Base-by-base conservation (phyloP, 345 rosid species). In the Bruguiera parviflora region DNA sequence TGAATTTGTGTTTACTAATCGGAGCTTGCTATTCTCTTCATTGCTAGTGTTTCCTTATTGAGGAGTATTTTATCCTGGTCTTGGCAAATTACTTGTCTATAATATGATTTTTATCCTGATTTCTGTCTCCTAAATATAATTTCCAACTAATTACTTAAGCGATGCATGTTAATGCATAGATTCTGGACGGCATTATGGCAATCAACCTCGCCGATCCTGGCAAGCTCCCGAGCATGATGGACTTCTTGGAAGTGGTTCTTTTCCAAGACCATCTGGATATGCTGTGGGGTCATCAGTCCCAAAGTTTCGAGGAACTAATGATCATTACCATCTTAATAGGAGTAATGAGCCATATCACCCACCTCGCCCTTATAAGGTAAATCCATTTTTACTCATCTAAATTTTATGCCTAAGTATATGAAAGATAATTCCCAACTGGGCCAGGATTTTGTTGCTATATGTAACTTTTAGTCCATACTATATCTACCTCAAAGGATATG, bases 141-240 rank as follows among this genome's bases (percentile, higher is more conserved):
- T 43, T 43, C 19, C 16, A 3, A 43, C 19, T 43, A 15, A 0
- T 33, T 25, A 64, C 63, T 57, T 74, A 58, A 58, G 27, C 56
- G 33, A 55, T 70, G 63, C 49, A 7, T 63, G 35, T 57, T 61
- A 67, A 32, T 58, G 46, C 66, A 65, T 65, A 86, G 99, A 92
- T 77, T 72, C 86, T 74, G 93, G 93, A 75, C 87, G 79, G 82
- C 89, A 85, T 57, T 78, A 74, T 75, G 87, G 85, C 64, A 78
- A 84, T 77, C 98, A 84, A 75, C 70, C 96, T 80, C 86, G 91
- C 73, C 86, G 85, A 71, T 70, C 92, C 63, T 83, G 91, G 96
- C 97, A 92, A 79, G 82, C 77, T 76, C 83, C 96, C 5, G 99
- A 90, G 84, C 94, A 95, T 82, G 99, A 95, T 72, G 99, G 99